These are phyloP conservation scores for Flaveria brownii DNA, from an alignment of 129 eudicot species.

Conservation along the genomic window DNA sequence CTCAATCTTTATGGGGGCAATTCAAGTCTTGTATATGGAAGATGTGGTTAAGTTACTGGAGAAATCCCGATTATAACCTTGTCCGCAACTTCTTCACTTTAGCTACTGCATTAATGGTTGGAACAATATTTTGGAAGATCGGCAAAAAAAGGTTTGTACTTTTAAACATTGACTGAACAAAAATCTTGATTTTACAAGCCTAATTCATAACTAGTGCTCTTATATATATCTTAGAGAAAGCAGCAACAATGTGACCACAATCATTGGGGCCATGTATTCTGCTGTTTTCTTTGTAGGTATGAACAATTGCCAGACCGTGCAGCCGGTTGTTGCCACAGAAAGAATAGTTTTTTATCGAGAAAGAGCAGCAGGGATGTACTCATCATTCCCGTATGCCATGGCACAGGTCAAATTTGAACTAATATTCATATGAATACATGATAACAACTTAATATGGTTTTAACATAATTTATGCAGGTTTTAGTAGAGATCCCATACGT, in stretches of 20 bases:
- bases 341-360: conserved; percentile 89
- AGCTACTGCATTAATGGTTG: conserved; percentile 68
- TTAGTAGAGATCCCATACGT: conserved; percentile 64
- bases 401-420: conserved; percentile 60
- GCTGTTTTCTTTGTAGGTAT: conserved; percentile 70
- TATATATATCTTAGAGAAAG: conserved; percentile 34
- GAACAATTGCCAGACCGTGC: conserved; percentile 68
- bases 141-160: conserved; percentile 57
- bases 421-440: neutral
- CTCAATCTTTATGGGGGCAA: conserved; percentile 69
- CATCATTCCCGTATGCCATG: conserved; percentile 83
- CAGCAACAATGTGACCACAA: conserved; percentile 41
- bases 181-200: neutral
- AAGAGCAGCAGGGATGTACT: conserved; percentile 88
- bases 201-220: neutral
- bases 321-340: conserved; percentile 69
- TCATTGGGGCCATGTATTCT: conserved; percentile 74
- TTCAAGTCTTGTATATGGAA: conserved; percentile 80
- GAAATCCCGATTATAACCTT: conserved; percentile 88
- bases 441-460: neutral
- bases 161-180: neutral
- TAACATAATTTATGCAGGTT: conserved; percentile 38
- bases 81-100: conserved; percentile 69
- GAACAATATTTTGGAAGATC: conserved; percentile 77
- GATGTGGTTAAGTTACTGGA: conserved; percentile 83